phyloP scores from a whole-genome alignment of 2,329 filamentous ascomycete genomes.

The Ophiostoma montium region DNA sequence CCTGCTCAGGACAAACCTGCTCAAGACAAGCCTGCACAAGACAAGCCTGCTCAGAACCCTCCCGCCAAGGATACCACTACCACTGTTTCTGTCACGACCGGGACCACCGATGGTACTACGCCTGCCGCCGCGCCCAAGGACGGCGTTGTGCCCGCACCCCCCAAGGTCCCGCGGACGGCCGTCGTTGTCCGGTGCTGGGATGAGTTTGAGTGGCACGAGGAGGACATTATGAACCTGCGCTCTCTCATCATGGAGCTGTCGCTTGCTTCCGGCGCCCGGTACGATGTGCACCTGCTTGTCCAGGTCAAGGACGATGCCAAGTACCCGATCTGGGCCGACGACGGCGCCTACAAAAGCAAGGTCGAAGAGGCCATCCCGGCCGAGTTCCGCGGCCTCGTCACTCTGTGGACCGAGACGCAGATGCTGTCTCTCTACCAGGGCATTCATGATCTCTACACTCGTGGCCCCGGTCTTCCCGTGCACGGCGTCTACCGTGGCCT shows the following conservation, averaged over 20 bases:
- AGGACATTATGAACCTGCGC: constrained; percentile 70
- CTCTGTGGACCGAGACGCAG: constrained; percentile 85
- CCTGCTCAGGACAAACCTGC: neutral
- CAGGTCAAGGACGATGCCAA: constrained; percentile 66
- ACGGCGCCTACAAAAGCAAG: constrained; percentile 50
- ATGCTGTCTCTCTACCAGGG: constrained; percentile 86
- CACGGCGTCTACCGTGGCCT: constrained; percentile 88
- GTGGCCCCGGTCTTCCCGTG: constrained; percentile 55
- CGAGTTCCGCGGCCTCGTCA: constrained; percentile 81
- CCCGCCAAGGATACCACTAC: neutral
- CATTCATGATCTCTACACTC: constrained; percentile 60
- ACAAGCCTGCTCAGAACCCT: neutral
- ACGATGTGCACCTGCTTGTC: constrained; percentile 73
- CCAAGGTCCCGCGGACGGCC: constrained; percentile 49
- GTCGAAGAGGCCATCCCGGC: constrained; percentile 57
- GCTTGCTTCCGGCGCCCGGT: constrained; percentile 70
- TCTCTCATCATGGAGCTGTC: constrained; percentile 73
- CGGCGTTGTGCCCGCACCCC: neutral
- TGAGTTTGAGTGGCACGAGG: constrained; percentile 62
- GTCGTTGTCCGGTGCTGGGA: constrained; percentile 74
- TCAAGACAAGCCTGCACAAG: neutral
- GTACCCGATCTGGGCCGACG: constrained; percentile 66
- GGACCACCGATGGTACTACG: constrained; percentile 11
- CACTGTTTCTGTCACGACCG: neutral
- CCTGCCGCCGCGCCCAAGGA: neutral